These are phyloP conservation scores for Phaseolus coccineus DNA, from an alignment of 331 rosid species.

Conservation along the genomic window DNA sequence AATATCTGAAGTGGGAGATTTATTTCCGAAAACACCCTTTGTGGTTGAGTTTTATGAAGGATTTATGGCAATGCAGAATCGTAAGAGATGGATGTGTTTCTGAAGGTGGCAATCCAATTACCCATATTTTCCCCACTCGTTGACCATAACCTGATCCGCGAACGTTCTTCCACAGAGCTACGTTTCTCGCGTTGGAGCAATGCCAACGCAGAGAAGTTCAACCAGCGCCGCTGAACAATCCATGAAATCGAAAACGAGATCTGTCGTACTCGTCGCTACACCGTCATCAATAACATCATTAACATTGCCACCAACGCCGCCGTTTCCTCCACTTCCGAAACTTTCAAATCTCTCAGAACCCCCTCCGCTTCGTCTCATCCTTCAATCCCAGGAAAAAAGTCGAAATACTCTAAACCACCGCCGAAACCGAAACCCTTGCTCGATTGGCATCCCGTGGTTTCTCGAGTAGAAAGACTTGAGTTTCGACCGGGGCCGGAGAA, in stretches of 20 bases:
- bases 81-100: slow-evolving; percentile 53
- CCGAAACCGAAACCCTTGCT: slow-evolving; percentile 19
- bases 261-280: slow-evolving; percentile 78
- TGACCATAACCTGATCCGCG: slow-evolving; percentile 46
- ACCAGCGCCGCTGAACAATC: slow-evolving; percentile 66
- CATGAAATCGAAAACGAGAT: slow-evolving; percentile 77
- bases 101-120: slow-evolving; percentile 62
- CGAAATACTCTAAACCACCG: slow-evolving; percentile 72
- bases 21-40: slow-evolving; percentile 15
- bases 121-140: slow-evolving; percentile 63
- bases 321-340: slow-evolving; percentile 46
- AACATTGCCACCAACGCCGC: slow-evolving; percentile 55
- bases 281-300: slow-evolving; percentile 62
- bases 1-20: not conserved
- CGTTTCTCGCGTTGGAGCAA: slow-evolving; percentile 75
- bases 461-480: not conserved
- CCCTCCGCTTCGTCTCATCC: slow-evolving; percentile 73
- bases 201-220: slow-evolving; percentile 73
- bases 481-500: slow-evolving; percentile 50
- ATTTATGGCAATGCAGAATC: not conserved
- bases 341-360: slow-evolving; percentile 63
- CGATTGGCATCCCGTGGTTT: slow-evolving; percentile 39
- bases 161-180: slow-evolving; percentile 54
- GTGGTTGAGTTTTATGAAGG: not conserved
- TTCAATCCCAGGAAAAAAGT: slow-evolving; percentile 67